A percentile compares a stretch with the other conserved stretches of the same genome.
Evolutionary conservation across 805 yeast species (phyloP).

Genomic region (Blastobotrys chiropterorum): DNA sequence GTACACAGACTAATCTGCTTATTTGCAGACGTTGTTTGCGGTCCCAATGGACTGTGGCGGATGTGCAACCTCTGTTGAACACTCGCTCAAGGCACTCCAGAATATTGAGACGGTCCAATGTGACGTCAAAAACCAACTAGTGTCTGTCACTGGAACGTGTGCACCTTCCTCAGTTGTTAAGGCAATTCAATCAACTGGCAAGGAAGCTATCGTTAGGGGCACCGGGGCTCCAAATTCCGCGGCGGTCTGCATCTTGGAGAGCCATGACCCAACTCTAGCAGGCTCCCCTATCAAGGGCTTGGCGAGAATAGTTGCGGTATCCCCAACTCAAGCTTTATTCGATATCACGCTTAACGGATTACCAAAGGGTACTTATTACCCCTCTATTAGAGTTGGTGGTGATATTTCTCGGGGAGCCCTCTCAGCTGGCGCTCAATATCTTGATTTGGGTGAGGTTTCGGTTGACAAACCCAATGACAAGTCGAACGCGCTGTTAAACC

Average conservation of each 20-base stretch:
- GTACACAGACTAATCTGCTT: neutral
- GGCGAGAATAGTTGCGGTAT: slow-evolving; percentile 72
- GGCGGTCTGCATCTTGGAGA: slow-evolving; percentile 84
- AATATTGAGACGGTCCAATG: slow-evolving; percentile 50
- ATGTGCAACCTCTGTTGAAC: slow-evolving; percentile 57
- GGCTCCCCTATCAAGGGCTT: slow-evolving; percentile 72
- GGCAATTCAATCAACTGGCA: slow-evolving; percentile 66
- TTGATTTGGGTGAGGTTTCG: slow-evolving; percentile 31
- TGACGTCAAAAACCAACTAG: slow-evolving; percentile 53
- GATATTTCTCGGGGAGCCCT: slow-evolving; percentile 52
- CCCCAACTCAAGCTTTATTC: slow-evolving; percentile 48
- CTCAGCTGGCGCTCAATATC: slow-evolving; percentile 30
- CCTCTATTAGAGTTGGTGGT: slow-evolving; percentile 64
- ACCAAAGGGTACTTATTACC: slow-evolving; percentile 57
- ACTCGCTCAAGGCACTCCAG: slow-evolving; percentile 43
- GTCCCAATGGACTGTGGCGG: slow-evolving; percentile 76
- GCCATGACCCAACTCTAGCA: slow-evolving; percentile 45
- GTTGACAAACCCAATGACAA: slow-evolving; percentile 11
- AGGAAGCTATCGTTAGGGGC: slow-evolving; percentile 89
- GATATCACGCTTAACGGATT: slow-evolving; percentile 75
- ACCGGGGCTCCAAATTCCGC: slow-evolving; percentile 83
- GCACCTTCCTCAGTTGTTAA: slow-evolving; percentile 73
- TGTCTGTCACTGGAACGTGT: slow-evolving; percentile 58
- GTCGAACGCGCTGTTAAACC: slow-evolving; percentile 7
- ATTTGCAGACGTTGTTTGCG: slow-evolving; percentile 61